A percentile compares a stretch with the other conserved stretches of the same genome.
phyloP scores from a whole-genome alignment of 192 early-diverging fungal genomes.

The Umbelopsis vinacea region DNA sequence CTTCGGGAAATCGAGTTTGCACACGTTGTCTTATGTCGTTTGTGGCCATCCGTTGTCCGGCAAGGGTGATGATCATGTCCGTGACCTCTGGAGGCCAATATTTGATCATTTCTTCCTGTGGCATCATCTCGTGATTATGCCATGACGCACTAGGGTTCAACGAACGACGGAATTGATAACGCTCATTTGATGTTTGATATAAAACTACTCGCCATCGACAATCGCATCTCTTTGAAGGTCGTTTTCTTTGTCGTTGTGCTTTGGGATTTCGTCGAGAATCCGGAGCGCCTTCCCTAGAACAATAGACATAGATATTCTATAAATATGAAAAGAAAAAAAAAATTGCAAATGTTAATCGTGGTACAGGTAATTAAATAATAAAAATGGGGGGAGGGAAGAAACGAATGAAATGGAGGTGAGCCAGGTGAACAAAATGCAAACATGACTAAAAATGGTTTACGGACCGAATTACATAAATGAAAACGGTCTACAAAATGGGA shows the following conservation, averaged over 20 bases:
- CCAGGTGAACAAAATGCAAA: neutral
- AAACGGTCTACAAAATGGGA: neutral
- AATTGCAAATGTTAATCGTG: neutral
- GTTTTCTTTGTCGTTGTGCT: slow-evolving; percentile 49
- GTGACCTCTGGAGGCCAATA: slow-evolving; percentile 51
- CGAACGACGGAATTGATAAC: slow-evolving; percentile 53
- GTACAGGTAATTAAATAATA: neutral
- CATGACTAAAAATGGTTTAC: no score
- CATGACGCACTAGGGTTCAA: slow-evolving; percentile 49
- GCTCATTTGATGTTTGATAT: slow-evolving; percentile 46
- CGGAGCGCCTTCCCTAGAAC: slow-evolving; percentile 54
- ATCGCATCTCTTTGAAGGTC: slow-evolving; percentile 50
- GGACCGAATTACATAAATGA: neutral
- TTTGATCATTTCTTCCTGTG: slow-evolving; percentile 48
- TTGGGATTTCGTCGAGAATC: slow-evolving; percentile 52
- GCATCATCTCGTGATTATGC: slow-evolving; percentile 53
- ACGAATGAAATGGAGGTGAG: neutral
- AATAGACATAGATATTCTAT: slow-evolving; percentile 56
- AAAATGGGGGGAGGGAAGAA: neutral
- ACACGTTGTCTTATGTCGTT: slow-evolving; percentile 42
- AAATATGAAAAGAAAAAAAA: neutral
- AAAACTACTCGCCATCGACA: slow-evolving; percentile 58
- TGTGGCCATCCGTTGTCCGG: slow-evolving; percentile 46
- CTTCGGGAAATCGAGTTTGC: slow-evolving; percentile 49
- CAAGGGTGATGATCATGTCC: slow-evolving; percentile 49